Percentiles rank a stretch among this genome's conserved stretches.
Conservation (phyloP, 805 yeast genomes). For the Torulaspora delbrueckii region DNA sequence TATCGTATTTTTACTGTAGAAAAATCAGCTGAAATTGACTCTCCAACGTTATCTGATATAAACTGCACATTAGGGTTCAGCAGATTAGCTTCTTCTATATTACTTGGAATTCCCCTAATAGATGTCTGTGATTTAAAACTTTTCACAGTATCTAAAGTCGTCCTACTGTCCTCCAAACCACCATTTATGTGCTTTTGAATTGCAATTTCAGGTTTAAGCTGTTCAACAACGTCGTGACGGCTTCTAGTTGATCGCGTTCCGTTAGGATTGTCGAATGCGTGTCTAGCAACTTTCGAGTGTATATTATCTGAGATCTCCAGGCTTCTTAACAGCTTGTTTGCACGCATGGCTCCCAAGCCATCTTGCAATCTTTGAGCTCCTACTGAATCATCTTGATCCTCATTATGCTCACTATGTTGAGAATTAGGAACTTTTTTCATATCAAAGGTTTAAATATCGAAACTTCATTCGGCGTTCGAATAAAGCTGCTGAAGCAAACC, state of each 20-base stretch:
- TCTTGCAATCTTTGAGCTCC: background rate
- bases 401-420: background rate
- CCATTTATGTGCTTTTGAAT: background rate
- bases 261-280: slow-evolving; percentile 7
- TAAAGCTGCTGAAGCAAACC: background rate
- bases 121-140: background rate
- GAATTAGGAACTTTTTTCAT: slow-evolving; percentile 4
- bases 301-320: slow-evolving; percentile 26
- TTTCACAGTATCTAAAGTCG: background rate
- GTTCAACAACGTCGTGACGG: background rate
- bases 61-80: slow-evolving; percentile 28
- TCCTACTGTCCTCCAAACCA: background rate
- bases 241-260: slow-evolving; percentile 7
- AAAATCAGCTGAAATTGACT: slow-evolving; percentile 12
- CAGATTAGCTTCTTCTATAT: slow-evolving; percentile 17
- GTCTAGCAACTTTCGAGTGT: slow-evolving; percentile 19
- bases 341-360: slow-evolving; percentile 1
- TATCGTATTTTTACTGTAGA: slow-evolving; percentile 26
- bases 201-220: background rate
- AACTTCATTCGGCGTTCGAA: slow-evolving; percentile 8
- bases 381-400: background rate
- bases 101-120: slow-evolving; percentile 13
- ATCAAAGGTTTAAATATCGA: slow-evolving; percentile 3
- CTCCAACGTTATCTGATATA: slow-evolving; percentile 4
- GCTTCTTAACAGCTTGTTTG: slow-evolving; percentile 16